Percentiles rank a stretch among this genome's conserved stretches.
phyloP scores from a whole-genome alignment of 306 rosid genomes.

The Styphnolobium japonicum region DNA sequence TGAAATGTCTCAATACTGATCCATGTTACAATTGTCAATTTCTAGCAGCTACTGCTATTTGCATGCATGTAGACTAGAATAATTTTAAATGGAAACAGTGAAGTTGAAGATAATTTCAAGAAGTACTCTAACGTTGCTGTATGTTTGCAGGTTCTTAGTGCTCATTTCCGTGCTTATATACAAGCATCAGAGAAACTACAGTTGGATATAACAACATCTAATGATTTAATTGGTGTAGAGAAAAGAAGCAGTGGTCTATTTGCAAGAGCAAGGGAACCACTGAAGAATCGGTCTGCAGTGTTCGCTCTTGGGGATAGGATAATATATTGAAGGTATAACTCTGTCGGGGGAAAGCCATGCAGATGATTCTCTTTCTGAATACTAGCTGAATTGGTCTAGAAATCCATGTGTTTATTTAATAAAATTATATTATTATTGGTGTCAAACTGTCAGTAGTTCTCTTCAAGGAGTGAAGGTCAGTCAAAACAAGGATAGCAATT shows the following conservation, averaged over 20 bases:
- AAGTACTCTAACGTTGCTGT: constrained; percentile 15
- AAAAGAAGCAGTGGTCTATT: constrained; percentile 80
- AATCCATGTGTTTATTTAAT: neutral
- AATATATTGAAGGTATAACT: constrained; percentile 71
- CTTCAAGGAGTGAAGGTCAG: neutral
- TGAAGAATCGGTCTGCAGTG: constrained; percentile 96
- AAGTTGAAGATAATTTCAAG: neutral
- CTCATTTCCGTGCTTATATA: constrained; percentile 95
- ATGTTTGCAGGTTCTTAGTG: constrained; percentile 87
- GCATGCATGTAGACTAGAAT: neutral
- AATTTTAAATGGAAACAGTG: neutral
- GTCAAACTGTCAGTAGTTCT: neutral
- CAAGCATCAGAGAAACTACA: constrained; percentile 93
- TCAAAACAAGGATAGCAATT: neutral
- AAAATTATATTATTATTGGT: neutral
- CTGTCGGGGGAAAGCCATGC: neutral
- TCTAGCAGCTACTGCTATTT: neutral
- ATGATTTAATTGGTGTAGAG: constrained; percentile 96
- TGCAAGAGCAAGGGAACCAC: constrained; percentile 80
- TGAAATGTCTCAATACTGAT: neutral
- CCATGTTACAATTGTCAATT: neutral
- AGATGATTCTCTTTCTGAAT: constrained; percentile 14
- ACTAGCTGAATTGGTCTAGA: constrained; percentile 3
- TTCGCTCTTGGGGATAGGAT: constrained; percentile 93
- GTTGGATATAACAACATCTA: constrained; percentile 90